Percentiles rank a stretch among this genome's conserved stretches.
These are phyloP conservation scores for Pichia rugopelliculosa DNA, from an alignment of 805 yeast genomes.

Conservation along the genomic window DNA sequence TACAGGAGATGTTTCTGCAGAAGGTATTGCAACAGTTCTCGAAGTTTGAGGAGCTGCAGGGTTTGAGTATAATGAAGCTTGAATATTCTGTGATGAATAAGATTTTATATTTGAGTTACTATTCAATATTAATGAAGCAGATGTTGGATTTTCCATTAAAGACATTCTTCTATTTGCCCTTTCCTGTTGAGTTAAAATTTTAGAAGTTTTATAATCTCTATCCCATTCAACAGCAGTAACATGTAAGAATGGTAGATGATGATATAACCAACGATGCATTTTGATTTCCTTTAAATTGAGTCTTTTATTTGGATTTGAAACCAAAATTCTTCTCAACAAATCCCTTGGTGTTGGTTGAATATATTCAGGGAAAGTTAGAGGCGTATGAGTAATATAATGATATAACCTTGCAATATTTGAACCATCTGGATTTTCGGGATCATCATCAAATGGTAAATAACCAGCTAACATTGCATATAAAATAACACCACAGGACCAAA, in stretches of 20 bases:
- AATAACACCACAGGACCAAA: constrained; percentile 96
- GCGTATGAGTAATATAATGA: constrained; percentile 84
- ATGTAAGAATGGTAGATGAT: constrained; percentile 73
- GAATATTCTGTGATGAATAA: constrained; percentile 33
- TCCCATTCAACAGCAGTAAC: constrained; percentile 93
- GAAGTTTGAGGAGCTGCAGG: constrained; percentile 68
- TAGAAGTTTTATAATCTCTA: constrained; percentile 40
- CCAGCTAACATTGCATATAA: constrained; percentile 96
- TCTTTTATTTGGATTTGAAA: constrained; percentile 77
- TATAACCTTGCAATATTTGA: constrained; percentile 86
- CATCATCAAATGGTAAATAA: constrained; percentile 95
- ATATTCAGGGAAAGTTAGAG: constrained; percentile 92
- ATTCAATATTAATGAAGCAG: constrained; percentile 33
- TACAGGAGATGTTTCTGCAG: constrained; percentile 23
- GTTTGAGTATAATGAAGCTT: constrained; percentile 36
- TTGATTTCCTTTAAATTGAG: constrained; percentile 61
- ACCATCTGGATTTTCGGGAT: constrained; percentile 93
- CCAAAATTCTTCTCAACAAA: constrained; percentile 72
- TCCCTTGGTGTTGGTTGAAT: constrained; percentile 88
- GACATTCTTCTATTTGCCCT: constrained; percentile 33
- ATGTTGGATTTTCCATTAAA: constrained; percentile 37
- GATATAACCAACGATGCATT: constrained; percentile 82
- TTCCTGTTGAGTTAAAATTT: constrained; percentile 18
- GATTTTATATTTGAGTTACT: constrained; percentile 28
- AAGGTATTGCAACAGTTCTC: constrained; percentile 27